Conservation (phyloP, 208 protist species). For the Leishmania gerbilli region DNA sequence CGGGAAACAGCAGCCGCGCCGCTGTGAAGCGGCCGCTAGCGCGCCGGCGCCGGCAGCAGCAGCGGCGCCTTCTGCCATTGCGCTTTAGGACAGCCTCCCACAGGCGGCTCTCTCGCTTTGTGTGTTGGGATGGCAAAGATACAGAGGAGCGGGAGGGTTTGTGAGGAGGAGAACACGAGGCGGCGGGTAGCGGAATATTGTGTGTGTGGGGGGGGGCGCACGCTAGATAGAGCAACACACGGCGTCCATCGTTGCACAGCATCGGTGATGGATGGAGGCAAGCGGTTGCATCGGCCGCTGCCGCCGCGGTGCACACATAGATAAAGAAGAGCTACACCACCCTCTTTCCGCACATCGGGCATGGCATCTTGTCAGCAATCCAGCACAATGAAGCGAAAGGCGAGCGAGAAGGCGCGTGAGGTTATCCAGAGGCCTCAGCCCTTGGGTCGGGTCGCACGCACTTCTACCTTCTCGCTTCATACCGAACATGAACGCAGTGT, state of each 20-base stretch:
- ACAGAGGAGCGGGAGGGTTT: background rate
- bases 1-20: slow-evolving; percentile 42
- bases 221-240: background rate
- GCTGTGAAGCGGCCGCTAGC: background rate
- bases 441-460: background rate
- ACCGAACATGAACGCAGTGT: background rate
- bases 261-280: background rate
- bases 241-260: background rate
- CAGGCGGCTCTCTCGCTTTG: background rate
- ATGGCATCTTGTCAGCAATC: background rate
- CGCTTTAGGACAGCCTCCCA: background rate
- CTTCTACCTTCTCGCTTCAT: background rate
- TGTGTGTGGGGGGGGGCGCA: background rate
- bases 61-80: background rate
- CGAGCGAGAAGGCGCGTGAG: background rate
- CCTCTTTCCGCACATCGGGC: background rate
- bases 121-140: background rate
- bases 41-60: background rate
- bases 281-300: background rate
- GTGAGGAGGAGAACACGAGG: background rate
- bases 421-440: background rate
- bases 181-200: background rate
- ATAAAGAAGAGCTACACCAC: background rate
- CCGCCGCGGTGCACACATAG: background rate
- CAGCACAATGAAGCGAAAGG: background rate